phyloP scores from a whole-genome alignment of 805 yeast species.

The Sugiyamaella smithiae region DNA sequence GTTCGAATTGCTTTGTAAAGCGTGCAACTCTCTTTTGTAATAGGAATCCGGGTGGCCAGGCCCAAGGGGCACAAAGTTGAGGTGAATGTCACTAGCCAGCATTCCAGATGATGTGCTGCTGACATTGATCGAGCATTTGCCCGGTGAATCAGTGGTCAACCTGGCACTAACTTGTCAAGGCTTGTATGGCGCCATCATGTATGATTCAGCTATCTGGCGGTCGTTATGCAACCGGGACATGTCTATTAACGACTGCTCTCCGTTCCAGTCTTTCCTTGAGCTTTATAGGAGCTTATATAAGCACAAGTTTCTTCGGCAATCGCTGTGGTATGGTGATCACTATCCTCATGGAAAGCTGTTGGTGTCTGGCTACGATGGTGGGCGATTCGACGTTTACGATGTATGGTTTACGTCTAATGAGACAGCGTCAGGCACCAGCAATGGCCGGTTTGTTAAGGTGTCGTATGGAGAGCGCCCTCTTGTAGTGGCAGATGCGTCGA shows the following conservation, averaged over 20 bases:
- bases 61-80: no score
- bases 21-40: no score
- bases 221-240: constrained; percentile 14
- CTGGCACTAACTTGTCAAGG: constrained; percentile 20
- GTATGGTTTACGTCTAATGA: constrained; percentile 3
- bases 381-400: constrained; percentile 23
- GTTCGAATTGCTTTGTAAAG: no score
- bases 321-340: constrained; percentile 31
- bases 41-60: no score
- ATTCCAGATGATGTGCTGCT: constrained; percentile 25
- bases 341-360: constrained; percentile 26
- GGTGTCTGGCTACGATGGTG: constrained; percentile 24
- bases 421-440: not conserved
- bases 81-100: not conserved
- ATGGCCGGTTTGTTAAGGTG: not conserved
- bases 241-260: constrained; percentile 14
- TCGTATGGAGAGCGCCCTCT: not conserved
- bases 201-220: constrained; percentile 24
- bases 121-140: constrained; percentile 15
- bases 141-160: constrained; percentile 20
- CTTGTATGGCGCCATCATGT: constrained; percentile 12
- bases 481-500: not conserved
- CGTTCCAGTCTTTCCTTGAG: constrained; percentile 20
- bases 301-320: constrained; percentile 28
- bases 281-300: constrained; percentile 19